A percentile compares a stretch with the other conserved stretches of the same genome.
Conservation (phyloP, 106 monocot species). For the Agapanthus africanus region DNA sequence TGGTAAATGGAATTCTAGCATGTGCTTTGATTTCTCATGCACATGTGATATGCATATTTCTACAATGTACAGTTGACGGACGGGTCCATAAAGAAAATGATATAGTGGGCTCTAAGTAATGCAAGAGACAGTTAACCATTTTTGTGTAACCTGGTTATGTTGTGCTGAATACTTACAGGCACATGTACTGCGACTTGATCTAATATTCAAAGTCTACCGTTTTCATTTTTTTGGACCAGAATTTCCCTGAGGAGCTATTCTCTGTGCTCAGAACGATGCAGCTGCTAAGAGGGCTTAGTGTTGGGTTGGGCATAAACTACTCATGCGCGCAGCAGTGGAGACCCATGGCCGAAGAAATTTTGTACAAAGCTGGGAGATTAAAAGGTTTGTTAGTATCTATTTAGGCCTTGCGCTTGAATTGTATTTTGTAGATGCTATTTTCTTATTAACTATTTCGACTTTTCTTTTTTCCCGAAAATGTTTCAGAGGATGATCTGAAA, state of each 20-base stretch:
- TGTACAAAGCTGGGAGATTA: constrained; percentile 58
- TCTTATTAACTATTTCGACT: too few relatives aligned
- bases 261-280: constrained; percentile 87
- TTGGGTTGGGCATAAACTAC: constrained; percentile 78
- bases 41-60: neutral
- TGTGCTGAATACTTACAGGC: neutral
- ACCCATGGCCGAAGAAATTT: constrained; percentile 83
- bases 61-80: neutral
- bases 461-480: neutral
- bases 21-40: neutral
- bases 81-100: neutral
- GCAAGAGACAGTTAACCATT: neutral
- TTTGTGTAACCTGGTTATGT: neutral
- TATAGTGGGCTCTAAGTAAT: neutral
- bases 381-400: constrained; percentile 22
- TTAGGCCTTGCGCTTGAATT: neutral
- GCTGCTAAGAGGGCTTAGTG: constrained; percentile 81
- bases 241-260: constrained; percentile 93
- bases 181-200: neutral
- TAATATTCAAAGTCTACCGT: neutral
- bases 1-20: constrained; percentile 23
- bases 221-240: constrained; percentile 22
- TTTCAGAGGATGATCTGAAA: constrained; percentile 7
- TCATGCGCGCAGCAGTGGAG: constrained; percentile 89
- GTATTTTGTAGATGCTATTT: neutral